Base-by-base conservation (phyloP, 2,329 filamentous ascomycete genomes). In the Atkinsonella hypoxylon region DNA sequence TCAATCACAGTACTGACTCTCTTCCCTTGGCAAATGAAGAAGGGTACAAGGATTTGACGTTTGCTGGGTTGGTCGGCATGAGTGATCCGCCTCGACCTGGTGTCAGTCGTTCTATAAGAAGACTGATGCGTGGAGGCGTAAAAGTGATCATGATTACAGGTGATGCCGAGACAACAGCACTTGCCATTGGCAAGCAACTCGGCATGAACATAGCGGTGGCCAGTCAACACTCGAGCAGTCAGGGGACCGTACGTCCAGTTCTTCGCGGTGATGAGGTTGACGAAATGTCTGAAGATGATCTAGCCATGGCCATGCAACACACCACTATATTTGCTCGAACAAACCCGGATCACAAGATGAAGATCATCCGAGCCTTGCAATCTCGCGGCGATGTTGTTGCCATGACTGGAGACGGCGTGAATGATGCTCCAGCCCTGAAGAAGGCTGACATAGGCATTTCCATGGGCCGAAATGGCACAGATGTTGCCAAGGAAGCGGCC, bases 61-160 rank as follows among this genome's bases (percentile, higher is more conserved):
- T 98, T 71, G 86, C 90, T 34, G 93, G 93, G 4, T 69, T 97
- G 30, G 89, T 97, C 30, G 93, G 93, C 45, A 98, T 98, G 91
- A 95, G 89, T 58, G 93, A 98, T 64, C 93, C 93, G 4, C 93
- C 93, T 2, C 78, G 93, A 47, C 88, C 89, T 57, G 89, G 89
- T 42, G 93, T 98, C 9, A 86, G 89, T 57, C 83, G 85, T 55
- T 89, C 91, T 6, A 96, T 98, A 58, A 79, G 88, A 58, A 84
- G 86, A 54, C 73, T 98, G 50, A 91, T 97, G 84, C 82, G 89
- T 46, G 93, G 93, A 49, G 91, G 91, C 39, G 93, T 98, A 55
- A 93, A 89, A 66, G 88, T 98, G 45, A 94, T 98, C 59, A 98
- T 98, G 93, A 97, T 98, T 58, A 98, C 93, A 10, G 93, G 93